Percentiles rank a stretch among this genome's conserved stretches.
Evolutionary conservation across 2,329 filamentous ascomycete species (phyloP).

Genomic region (Emmonsiellopsis sp.): DNA sequence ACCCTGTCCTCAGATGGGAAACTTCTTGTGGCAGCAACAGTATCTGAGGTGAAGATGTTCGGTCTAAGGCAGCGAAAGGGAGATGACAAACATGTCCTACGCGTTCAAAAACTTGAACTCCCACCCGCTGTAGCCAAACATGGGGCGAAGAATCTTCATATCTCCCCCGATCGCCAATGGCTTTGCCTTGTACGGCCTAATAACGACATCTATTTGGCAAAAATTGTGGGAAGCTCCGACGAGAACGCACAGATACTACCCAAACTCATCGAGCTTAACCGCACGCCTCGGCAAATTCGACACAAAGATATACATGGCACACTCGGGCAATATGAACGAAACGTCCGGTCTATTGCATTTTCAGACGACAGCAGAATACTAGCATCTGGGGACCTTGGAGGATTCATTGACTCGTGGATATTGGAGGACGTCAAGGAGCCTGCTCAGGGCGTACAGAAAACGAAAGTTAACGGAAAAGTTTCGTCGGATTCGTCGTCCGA

Average conservation of each 20-base stretch:
- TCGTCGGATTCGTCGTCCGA: slow-evolving; percentile 40
- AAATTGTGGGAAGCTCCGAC: slow-evolving; percentile 33
- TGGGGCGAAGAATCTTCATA: slow-evolving; percentile 57
- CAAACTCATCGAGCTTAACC: slow-evolving; percentile 33
- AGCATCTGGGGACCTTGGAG: slow-evolving; percentile 69
- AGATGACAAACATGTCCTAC: slow-evolving; percentile 50
- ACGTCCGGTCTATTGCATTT: slow-evolving; percentile 65
- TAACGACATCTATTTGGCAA: slow-evolving; percentile 47
- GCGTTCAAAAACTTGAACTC: slow-evolving; percentile 60
- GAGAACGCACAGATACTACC: slow-evolving; percentile 34
- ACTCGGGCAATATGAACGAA: slow-evolving; percentile 66
- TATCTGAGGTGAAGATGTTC: slow-evolving; percentile 68
- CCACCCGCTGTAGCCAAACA: slow-evolving; percentile 46
- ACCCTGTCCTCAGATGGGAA: slow-evolving; percentile 62
- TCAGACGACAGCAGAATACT: slow-evolving; percentile 71
- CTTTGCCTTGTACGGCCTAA: slow-evolving; percentile 48
- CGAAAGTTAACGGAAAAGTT: slow-evolving; percentile 21
- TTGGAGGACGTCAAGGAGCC: slow-evolving; percentile 50
- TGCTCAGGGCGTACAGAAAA: slow-evolving; percentile 27
- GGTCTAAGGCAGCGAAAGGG: slow-evolving; percentile 48
- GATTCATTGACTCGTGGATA: slow-evolving; percentile 80
- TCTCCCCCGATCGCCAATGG: slow-evolving; percentile 40
- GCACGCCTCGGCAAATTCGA: slow-evolving; percentile 23
- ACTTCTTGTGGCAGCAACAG: slow-evolving; percentile 67
- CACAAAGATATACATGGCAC: slow-evolving; percentile 51